Percentiles rank a stretch among this genome's conserved stretches.
Conservation (phyloP, 2,329 filamentous ascomycete genomes). For the Knoxdaviesia proteae region DNA sequence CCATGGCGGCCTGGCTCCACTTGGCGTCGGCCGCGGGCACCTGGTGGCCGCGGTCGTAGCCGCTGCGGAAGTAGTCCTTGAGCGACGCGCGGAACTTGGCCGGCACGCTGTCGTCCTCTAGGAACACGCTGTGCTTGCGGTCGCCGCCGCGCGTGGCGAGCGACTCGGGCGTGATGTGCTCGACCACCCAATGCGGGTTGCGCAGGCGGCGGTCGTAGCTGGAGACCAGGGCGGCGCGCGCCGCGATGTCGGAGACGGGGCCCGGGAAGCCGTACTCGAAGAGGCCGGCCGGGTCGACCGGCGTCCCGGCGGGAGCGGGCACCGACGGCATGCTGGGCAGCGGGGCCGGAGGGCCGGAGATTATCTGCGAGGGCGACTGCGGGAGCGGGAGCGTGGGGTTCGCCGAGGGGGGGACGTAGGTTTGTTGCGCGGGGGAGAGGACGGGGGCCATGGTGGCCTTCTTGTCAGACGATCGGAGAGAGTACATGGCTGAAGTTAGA, state of each 20-base stretch:
- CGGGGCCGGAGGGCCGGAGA: slow-evolving; percentile 13
- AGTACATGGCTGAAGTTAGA: slow-evolving; percentile 47
- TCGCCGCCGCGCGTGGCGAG: slow-evolving; percentile 57
- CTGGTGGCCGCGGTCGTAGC: slow-evolving; percentile 92
- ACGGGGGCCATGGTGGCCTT: slow-evolving; percentile 13
- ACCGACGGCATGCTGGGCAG: slow-evolving; percentile 8
- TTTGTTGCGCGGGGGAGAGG: neutral
- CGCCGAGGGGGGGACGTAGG: slow-evolving; percentile 9
- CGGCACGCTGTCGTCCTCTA: slow-evolving; percentile 64
- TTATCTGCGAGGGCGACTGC: slow-evolving; percentile 29
- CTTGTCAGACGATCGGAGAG: slow-evolving; percentile 21
- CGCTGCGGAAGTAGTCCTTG: slow-evolving; percentile 84
- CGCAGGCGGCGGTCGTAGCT: slow-evolving; percentile 76
- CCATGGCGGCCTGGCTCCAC: slow-evolving; percentile 87
- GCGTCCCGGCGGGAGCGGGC: slow-evolving; percentile 17
- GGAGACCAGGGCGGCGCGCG: slow-evolving; percentile 57
- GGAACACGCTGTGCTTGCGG: slow-evolving; percentile 63
- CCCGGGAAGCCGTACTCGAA: slow-evolving; percentile 86
- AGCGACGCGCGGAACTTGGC: slow-evolving; percentile 74
- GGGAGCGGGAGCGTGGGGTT: slow-evolving; percentile 22
- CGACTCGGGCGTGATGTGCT: slow-evolving; percentile 86
- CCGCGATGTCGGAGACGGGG: slow-evolving; percentile 64
- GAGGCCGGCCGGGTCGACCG: slow-evolving; percentile 54
- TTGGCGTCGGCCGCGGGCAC: slow-evolving; percentile 91
- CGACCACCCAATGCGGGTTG: slow-evolving; percentile 86